Base-by-base conservation (phyloP, 2,329 filamentous ascomycete genomes). In the Blastomyces parvus region DNA sequence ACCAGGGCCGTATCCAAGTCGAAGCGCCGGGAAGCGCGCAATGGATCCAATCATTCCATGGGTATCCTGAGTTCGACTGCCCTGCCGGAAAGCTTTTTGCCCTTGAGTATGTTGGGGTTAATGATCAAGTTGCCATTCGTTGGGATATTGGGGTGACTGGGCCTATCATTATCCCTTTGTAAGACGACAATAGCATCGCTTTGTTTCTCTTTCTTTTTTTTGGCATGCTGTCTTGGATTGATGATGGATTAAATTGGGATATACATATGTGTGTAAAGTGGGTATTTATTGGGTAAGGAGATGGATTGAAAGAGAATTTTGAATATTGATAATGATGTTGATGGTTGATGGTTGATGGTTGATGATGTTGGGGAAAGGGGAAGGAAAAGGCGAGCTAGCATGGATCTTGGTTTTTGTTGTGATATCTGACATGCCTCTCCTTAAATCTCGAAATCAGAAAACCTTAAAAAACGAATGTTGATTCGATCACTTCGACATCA, bases 121-220 rank as follows among this genome's bases (percentile, higher is more conserved):
- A 64, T 22, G 70, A 71, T 62, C 53, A 25, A n/a, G 67, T 70
- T 56, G 63, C 62, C 7, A 62, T 70, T 27, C 59, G 64, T 7
- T 71, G 69, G 69, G 64, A 68, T 65, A 70, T 69, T 62, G 69
- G 69, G 7, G 66, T 66, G 30, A 70, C 67, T 22, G 69, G 69
- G 17, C 69, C 67, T 14, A 53, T 63, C 6, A 65, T 70, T 30
- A 61, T 64, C 50, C 64, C 68, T 66, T 19, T 67, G 63, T 64
- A 71, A 52, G n/a, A 38, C 5, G 7, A 5, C 13, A 42, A n/a
- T 11, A 22, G 14, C 8, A n/a, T 22, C 17, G 44, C 14, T 36
- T 36, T 36, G 17, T 5, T 30, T n/a, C 19, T 55, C 4, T 46
- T 53, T 25, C 8, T n/a, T n/a, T 8, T 17, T 25, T 53, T 56